Conservation (phyloP, 768 basidiomycete genomes). For the Macrocybe gigantea region DNA sequence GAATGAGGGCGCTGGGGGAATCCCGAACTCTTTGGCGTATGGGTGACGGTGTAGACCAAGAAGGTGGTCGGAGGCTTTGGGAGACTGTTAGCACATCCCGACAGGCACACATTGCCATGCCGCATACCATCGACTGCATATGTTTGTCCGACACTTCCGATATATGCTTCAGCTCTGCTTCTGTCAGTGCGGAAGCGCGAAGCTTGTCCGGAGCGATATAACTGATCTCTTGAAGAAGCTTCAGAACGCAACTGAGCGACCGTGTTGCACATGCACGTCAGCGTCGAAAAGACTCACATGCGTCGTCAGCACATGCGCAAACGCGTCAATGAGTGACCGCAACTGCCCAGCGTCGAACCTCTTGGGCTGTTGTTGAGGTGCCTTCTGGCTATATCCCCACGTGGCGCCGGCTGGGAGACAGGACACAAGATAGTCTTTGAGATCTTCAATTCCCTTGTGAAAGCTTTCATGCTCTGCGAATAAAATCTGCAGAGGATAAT, state of each 20-base stretch:
- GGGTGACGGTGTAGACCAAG: constrained; percentile 12
- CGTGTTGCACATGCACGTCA: background rate
- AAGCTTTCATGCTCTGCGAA: constrained; percentile 14
- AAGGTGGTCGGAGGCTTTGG: constrained; percentile 12
- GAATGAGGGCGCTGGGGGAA: constrained; percentile 13
- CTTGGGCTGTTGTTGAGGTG: constrained; percentile 5
- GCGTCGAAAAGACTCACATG: constrained; percentile 7
- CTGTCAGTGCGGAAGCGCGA: constrained; percentile 13
- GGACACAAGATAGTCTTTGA: constrained; percentile 14
- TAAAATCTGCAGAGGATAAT: constrained; percentile 12
- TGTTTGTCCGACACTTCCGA: constrained; percentile 10
- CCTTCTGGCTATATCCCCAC: constrained; percentile 13
- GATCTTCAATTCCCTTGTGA: constrained; percentile 8
- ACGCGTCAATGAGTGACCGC: constrained; percentile 7
- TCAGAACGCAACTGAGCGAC: background rate
- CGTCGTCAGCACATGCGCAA: constrained; percentile 6
- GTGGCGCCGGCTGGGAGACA: constrained; percentile 12
- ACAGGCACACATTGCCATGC: background rate
- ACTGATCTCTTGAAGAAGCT: constrained; percentile 12
- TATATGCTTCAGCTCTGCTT: constrained; percentile 12
- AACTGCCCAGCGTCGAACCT: constrained; percentile 6
- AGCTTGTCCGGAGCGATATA: constrained; percentile 12
- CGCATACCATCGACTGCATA: constrained; percentile 15
- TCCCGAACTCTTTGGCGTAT: constrained; percentile 9
- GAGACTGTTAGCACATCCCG: background rate